Evolutionary conservation across 2,329 filamentous ascomycete species (phyloP), one percentile per base, ranked within the genome.

Genomic region (Aquanectria penicillioides): DNA sequence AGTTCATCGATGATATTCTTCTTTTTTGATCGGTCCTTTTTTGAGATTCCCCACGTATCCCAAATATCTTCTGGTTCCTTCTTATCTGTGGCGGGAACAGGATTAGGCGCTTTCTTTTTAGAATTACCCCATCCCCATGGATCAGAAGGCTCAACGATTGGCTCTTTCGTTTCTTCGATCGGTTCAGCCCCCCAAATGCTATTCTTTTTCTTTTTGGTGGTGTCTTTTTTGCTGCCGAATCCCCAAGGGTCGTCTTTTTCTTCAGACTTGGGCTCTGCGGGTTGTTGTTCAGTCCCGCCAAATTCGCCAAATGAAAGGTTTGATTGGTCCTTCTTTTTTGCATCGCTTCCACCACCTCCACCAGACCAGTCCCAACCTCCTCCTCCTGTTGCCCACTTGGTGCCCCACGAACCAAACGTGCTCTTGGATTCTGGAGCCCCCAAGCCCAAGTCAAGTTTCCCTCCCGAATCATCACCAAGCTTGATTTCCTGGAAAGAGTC

Each of bases 401-500:
- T 33, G 74, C 70, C 78, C 20, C 77, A 75, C n/a, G 77, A 72
- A 46, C 82, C 83, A 66, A 87, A 82, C n/a, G n/a, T n/a, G n/a
- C n/a, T n/a, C n/a, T n/a, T n/a, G n/a, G n/a, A n/a, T n/a, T n/a
- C n/a, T n/a, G n/a, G n/a, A n/a, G n/a, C n/a, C 59, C 79, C 83
- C 12, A 87, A 70, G 12, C 41, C 26, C n/a, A n/a, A n/a, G 61
- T 88, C 84, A 6, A 87, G 70, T 53, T 85, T 84, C 2, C 86
- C 84, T n/a, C 78, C 80, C 22, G 76, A 70, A 54, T 89, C 87
- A 63, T 88, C 83, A n/a, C 73, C 72, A 22, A 92, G 74, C 67
- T 86, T 90, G 64, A 93, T 86, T 23, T 92, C 88, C 38, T 90
- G 82, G 65, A 92, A 91, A 6, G 73, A 64, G 47, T 75, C 74